Evolutionary conservation across 768 basidiomycete genomes (phyloP), one percentile per base, ranked within the genome.

Genomic region (Tricholoma bakamatsutake): DNA sequence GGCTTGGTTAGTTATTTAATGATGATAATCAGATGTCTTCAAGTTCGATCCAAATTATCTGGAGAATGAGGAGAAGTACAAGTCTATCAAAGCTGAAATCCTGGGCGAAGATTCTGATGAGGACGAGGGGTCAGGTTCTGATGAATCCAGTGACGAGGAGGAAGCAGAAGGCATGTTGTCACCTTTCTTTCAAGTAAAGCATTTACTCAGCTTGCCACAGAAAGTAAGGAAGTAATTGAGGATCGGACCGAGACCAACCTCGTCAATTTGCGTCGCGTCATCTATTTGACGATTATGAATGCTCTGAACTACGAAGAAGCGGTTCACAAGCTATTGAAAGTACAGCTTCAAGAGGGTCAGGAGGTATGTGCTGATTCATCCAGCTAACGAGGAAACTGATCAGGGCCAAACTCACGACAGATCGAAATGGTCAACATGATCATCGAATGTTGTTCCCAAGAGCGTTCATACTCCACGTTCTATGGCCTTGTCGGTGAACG

Each of bases 401-500:
- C 31, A 27, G 1, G 50, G 17, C 5, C n/a, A 13, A n/a, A 3
- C 15, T 17, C 4, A 46, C 34, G n/a, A 2, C 64, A 97, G 93
- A 89, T 93, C 62, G 96, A 98, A 69, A 73, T 99, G 56, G 84
- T 91, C 69, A 98, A 98, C 78, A 99, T 99, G 97, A 83, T 99
- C 59, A 90, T 99, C 70, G 96, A 98, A 66, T 99, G 97, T 88
- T 98, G 97, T 70, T 98, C 97, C 1, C 97, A 99, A 76, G 97
- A 98, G 69, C 89, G 97, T 12, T 94, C 96, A 1, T 99, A 98
- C 70, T 93, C 91, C 2, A 90, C 81, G n/a, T 98, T 97, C 78
- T 99, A 95, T 65, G 97, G 97, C 11, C 84, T 98, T 18, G 80
- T 97, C 59, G 93, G 93, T 53, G 97, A 99, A 69, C 89, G 97